These are phyloP conservation scores for Fragaria iinumae DNA, from an alignment of 306 rosid genomes.

Conservation along the genomic window DNA sequence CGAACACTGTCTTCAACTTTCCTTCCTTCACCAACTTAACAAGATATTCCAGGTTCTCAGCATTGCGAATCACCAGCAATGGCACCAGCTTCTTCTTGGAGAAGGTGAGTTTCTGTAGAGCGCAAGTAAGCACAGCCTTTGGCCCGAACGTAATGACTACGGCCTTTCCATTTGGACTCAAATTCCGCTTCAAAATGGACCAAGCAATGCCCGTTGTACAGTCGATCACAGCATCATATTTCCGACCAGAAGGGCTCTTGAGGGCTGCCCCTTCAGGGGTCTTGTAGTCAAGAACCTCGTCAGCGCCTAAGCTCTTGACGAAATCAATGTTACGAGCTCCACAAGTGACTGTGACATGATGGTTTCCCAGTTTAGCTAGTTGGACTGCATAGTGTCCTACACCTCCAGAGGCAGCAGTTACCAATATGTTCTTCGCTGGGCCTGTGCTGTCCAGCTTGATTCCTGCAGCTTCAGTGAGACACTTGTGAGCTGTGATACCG, in stretches of 20 bases:
- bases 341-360: constrained; percentile 79
- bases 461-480: constrained; percentile 48
- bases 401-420: constrained; percentile 89
- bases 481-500: constrained; percentile 59
- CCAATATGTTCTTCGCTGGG: constrained; percentile 42
- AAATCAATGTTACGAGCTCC: constrained; percentile 75
- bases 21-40: constrained; percentile 65
- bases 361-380: constrained; percentile 75
- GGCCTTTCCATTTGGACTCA: constrained; percentile 62
- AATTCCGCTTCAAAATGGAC: constrained; percentile 70
- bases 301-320: constrained; percentile 68
- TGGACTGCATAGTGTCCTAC: constrained; percentile 84
- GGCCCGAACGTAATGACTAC: constrained; percentile 48
- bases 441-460: constrained; percentile 57
- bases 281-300: constrained; percentile 76
- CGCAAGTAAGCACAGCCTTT: constrained; percentile 38
- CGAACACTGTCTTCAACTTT: constrained; percentile 66
- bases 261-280: constrained; percentile 68
- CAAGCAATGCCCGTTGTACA: constrained; percentile 58
- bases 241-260: constrained; percentile 64
- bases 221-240: constrained; percentile 66
- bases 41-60: constrained; percentile 50
- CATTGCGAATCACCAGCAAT: constrained; percentile 36
- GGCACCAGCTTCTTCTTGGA: constrained; percentile 71
- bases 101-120: constrained; percentile 52